phyloP scores from a whole-genome alignment of 257 asterid genomes.

The Penstemon barbatus region DNA sequence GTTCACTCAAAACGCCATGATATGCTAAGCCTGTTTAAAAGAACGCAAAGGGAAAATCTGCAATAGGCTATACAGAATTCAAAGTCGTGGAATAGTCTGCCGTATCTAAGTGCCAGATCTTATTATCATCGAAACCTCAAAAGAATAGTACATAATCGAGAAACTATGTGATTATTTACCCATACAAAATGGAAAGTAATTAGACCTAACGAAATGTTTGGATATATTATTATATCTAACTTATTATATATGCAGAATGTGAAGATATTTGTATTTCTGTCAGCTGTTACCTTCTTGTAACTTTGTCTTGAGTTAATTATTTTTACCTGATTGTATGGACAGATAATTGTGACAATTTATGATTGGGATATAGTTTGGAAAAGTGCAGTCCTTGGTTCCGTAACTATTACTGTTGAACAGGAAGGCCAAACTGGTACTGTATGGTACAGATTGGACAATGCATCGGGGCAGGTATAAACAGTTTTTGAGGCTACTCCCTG shows the following conservation, averaged over 20 bases:
- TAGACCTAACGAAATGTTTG: background rate
- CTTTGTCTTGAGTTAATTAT: constrained; percentile 34
- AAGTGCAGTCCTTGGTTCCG: constrained; percentile 98
- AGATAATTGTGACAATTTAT: constrained; percentile 90
- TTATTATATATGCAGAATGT: constrained; percentile 7
- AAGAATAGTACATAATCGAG: constrained; percentile 1
- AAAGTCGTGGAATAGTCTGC: constrained; percentile 13
- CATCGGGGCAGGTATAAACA: constrained; percentile 60
- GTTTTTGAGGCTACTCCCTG: background rate
- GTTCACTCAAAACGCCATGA: background rate
- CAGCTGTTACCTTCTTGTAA: constrained; percentile 19
- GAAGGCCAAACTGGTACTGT: constrained; percentile 78
- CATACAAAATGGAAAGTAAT: constrained; percentile 1
- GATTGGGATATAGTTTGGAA: constrained; percentile 99
- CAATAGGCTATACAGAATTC: background rate
- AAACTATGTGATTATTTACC: background rate
- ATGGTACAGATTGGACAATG: constrained; percentile 60
- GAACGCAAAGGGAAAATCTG: constrained; percentile 12
- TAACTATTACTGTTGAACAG: constrained; percentile 61
- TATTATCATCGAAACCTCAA: constrained; percentile 7
- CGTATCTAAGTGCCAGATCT: constrained; percentile 4
- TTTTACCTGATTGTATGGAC: constrained; percentile 42
- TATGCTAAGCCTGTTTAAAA: background rate
- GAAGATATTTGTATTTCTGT: constrained; percentile 1
- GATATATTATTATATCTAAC: constrained; percentile 1